These are phyloP conservation scores for Triticum urartu DNA, from an alignment of 176 grass and related monocot species.

Conservation along the genomic window DNA sequence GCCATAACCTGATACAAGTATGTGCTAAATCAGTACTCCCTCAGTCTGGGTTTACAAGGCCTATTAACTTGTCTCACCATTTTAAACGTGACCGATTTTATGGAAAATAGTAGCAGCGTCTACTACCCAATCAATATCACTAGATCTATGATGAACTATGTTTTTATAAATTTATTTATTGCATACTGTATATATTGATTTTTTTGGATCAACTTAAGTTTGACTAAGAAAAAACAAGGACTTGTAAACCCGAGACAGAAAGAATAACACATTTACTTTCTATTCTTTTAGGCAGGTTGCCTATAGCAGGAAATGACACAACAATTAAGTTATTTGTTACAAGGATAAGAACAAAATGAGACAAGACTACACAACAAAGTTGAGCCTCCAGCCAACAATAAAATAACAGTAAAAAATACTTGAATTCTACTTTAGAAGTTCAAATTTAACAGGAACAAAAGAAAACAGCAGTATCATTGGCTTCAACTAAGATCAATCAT, in stretches of 20 bases:
- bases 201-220: neutral
- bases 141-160: neutral
- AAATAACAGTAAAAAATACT: neutral
- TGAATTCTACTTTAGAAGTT: neutral
- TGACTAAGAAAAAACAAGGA: neutral
- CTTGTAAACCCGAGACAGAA: too few relatives aligned
- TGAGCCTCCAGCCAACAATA: neutral
- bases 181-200: too few relatives aligned
- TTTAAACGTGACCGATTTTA: neutral
- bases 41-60: neutral
- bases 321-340: neutral
- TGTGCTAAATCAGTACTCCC: neutral
- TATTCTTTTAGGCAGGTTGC: neutral
- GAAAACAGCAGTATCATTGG: neutral
- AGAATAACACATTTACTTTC: neutral
- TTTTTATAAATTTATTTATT: neutral
- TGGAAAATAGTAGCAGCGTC: neutral
- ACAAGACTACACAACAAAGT: neutral
- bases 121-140: neutral
- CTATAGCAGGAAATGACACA: neutral
- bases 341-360: neutral
- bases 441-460: neutral
- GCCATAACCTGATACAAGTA: neutral
- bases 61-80: neutral
- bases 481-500: neutral